These are phyloP conservation scores for Blumeriella jaapii DNA, from an alignment of 2,329 filamentous ascomycete species.

Conservation along the genomic window DNA sequence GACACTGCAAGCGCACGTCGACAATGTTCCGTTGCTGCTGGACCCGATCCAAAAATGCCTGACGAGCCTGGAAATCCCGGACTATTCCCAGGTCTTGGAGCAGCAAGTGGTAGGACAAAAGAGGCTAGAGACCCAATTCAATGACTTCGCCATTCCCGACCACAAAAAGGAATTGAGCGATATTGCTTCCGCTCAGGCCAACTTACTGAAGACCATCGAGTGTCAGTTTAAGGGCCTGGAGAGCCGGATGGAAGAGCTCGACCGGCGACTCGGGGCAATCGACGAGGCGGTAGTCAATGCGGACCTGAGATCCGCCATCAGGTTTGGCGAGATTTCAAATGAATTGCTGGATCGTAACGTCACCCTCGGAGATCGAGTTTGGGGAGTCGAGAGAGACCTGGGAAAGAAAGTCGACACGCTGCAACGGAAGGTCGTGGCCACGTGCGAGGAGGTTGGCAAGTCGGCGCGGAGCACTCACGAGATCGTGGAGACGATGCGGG, in stretches of 20 bases:
- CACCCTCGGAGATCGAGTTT: conserved; percentile 13
- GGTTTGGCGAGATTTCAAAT: conserved; percentile 20
- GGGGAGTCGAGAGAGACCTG: conserved; percentile 15
- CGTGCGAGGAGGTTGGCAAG: conserved; percentile 16
- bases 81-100: conserved; percentile 12
- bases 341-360: conserved; percentile 19
- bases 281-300: conserved; percentile 13
- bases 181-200: conserved; percentile 1
- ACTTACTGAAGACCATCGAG: conserved; percentile 10
- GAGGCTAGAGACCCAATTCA: conserved; percentile 3
- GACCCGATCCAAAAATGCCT: conserved; percentile 14
- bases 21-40: conserved; percentile 9
- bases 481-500: conserved; percentile 8
- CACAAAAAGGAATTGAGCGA: conserved; percentile 1
- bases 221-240: conserved; percentile 8
- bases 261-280: conserved; percentile 11
- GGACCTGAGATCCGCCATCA: conserved; percentile 16
- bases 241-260: conserved; percentile 10
- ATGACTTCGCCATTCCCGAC: conserved; percentile 3
- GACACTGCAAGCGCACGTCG: conserved; percentile 11
- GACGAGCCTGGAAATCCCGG: conserved; percentile 11
- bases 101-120: conserved; percentile 10
- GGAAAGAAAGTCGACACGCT: conserved; percentile 17
- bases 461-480: conserved; percentile 10
- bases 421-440: conserved; percentile 13